Conservation (phyloP, 306 rosid genomes). For the Amphicarpaea edgeworthii region DNA sequence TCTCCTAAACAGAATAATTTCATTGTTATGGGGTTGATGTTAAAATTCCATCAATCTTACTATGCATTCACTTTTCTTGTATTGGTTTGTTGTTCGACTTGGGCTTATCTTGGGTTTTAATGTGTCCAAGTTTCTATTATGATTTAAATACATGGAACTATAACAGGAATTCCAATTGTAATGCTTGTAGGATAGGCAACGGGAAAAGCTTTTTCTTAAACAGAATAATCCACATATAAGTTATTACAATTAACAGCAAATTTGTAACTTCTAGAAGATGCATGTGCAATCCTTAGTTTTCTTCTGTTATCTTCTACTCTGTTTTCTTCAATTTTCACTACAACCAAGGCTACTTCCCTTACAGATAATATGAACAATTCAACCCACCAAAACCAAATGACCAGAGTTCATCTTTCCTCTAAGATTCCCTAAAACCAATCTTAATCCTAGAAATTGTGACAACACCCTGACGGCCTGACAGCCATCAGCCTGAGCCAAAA, state of each 20-base stretch:
- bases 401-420: not conserved
- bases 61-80: constrained; percentile 15
- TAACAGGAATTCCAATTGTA: not conserved
- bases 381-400: constrained; percentile 30
- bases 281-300: constrained; percentile 11
- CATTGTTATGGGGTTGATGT: not conserved
- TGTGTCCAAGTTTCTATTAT: constrained; percentile 6
- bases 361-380: constrained; percentile 6
- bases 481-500: constrained; percentile 1
- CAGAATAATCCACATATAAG: not conserved
- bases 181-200: not conserved
- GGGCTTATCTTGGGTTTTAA: not conserved
- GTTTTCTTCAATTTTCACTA: constrained; percentile 20
- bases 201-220: not conserved
- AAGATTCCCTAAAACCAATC: not conserved
- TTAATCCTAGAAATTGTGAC: not conserved
- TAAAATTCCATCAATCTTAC: not conserved
- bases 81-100: not conserved
- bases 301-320: constrained; percentile 14
- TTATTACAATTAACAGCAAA: not conserved
- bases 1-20: not conserved
- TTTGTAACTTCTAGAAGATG: constrained; percentile 1
- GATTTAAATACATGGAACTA: not conserved
- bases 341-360: not conserved
- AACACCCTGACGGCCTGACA: constrained; percentile 17